These are phyloP conservation scores for Backusella morwellensis DNA, from an alignment of 192 early-diverging fungal species.

Conservation along the genomic window DNA sequence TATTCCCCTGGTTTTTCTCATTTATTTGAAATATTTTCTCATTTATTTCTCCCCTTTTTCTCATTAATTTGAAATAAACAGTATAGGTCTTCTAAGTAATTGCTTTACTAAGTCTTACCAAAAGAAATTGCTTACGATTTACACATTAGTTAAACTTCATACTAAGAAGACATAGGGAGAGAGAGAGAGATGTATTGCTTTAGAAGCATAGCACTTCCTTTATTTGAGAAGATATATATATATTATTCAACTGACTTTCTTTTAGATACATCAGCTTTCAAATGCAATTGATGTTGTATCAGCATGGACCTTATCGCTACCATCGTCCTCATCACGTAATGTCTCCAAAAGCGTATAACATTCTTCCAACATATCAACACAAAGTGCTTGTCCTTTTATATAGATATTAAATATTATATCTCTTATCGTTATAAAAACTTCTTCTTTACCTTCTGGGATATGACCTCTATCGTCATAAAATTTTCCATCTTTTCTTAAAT, in stretches of 20 bases:
- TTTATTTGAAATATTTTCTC: no score
- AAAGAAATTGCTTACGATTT: no score
- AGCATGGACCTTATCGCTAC: not conserved
- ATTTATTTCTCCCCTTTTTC: no score
- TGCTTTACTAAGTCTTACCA: no score
- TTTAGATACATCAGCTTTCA: not conserved
- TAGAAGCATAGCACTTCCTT: not conserved
- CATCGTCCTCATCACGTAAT: constrained; percentile 47
- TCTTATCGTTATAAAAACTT: not conserved
- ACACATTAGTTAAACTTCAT: not conserved
- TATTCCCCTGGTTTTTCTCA: no score
- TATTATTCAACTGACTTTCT: not conserved
- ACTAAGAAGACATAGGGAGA: not conserved
- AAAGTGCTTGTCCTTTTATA: constrained; percentile 67
- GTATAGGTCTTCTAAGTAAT: no score
- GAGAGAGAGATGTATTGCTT: not conserved
- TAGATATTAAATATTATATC: not conserved
- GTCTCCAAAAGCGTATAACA: constrained; percentile 81
- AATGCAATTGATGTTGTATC: not conserved
- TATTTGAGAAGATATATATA: not conserved
- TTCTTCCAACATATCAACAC: constrained; percentile 78
- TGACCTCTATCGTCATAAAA: constrained; percentile 79
- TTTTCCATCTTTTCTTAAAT: constrained; percentile 79
- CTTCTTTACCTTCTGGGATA: constrained; percentile 52
- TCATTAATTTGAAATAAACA: no score